These are phyloP conservation scores for Termitomyces heimii DNA, from an alignment of 768 basidiomycete species.

Conservation along the genomic window DNA sequence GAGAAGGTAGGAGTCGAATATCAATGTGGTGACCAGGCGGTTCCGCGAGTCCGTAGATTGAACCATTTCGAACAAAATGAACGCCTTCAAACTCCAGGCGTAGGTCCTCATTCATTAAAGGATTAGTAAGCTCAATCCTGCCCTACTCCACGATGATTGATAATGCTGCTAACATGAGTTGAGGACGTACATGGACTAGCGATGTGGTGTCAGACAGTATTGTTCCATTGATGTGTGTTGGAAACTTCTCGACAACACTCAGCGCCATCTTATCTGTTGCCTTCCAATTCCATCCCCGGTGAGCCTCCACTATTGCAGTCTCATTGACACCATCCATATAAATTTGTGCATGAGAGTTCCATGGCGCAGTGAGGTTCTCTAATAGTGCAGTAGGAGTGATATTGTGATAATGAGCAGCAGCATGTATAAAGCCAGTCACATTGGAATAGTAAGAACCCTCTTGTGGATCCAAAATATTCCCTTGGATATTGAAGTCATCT, in stretches of 20 bases:
- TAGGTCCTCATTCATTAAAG: conserved; percentile 47
- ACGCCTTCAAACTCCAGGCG: conserved; percentile 72
- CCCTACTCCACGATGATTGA: conserved; percentile 38
- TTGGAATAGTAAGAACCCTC: conserved; percentile 64
- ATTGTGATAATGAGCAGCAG: conserved; percentile 56
- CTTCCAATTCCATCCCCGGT: conserved; percentile 70
- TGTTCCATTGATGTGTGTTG: conserved; percentile 28
- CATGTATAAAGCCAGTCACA: conserved; percentile 74
- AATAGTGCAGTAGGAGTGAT: conserved; percentile 44
- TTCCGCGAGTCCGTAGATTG: conserved; percentile 71
- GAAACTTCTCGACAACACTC: conserved; percentile 58
- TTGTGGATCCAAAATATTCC: conserved; percentile 36
- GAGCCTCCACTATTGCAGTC: conserved; percentile 39
- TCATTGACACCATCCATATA: conserved; percentile 46
- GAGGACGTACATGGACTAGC: conserved; percentile 55
- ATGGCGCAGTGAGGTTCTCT: conserved; percentile 33
- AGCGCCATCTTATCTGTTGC: conserved; percentile 55
- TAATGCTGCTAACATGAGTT: not conserved
- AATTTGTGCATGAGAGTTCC: conserved; percentile 44
- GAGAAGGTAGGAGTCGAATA: conserved; percentile 56
- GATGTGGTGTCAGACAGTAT: conserved; percentile 39
- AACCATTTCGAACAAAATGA: conserved; percentile 67
- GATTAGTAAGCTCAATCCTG: conserved; percentile 60
- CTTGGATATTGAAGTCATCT: conserved; percentile 39
- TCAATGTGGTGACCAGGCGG: conserved; percentile 54